A percentile compares a stretch with the other conserved stretches of the same genome.
phyloP scores from a whole-genome alignment of 331 rosid species.

The Spiraea crenata region DNA sequence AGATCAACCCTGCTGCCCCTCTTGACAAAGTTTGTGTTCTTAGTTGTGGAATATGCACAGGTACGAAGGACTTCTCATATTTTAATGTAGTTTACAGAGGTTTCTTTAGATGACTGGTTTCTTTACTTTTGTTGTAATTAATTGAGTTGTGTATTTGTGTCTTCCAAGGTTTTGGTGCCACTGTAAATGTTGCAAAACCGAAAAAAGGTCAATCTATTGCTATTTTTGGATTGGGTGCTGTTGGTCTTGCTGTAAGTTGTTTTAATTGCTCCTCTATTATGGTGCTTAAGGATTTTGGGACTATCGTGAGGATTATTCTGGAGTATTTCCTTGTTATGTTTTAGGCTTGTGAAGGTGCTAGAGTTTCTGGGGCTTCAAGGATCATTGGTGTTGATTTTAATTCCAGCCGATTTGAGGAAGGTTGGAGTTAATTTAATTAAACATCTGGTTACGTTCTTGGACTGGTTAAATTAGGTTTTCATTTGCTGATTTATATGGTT shows the following conservation, averaged over 20 bases:
- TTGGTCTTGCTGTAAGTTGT: slow-evolving; percentile 79
- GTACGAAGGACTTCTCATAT: slow-evolving; percentile 23
- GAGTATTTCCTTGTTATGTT: background rate
- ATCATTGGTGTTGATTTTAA: slow-evolving; percentile 36
- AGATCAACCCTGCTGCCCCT: slow-evolving; percentile 80
- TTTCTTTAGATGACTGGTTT: background rate
- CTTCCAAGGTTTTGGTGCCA: slow-evolving; percentile 70
- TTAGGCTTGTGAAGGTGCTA: slow-evolving; percentile 43
- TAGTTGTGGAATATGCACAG: slow-evolving; percentile 85
- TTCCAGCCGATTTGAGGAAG: slow-evolving; percentile 34
- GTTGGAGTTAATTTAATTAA: background rate
- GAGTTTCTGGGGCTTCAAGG: slow-evolving; percentile 39
- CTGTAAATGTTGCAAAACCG: slow-evolving; percentile 84
- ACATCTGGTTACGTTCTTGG: background rate
- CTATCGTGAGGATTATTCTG: background rate
- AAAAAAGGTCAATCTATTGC: slow-evolving; percentile 66
- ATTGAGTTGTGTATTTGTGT: background rate
- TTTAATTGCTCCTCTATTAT: background rate
- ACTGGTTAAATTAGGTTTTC: background rate
- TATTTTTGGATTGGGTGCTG: slow-evolving; percentile 80
- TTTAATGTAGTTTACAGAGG: background rate
- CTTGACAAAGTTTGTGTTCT: slow-evolving; percentile 88
- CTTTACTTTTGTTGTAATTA: background rate
- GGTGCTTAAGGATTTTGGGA: background rate
- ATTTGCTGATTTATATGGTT: slow-evolving; percentile 2